Percentiles rank a stretch among this genome's conserved stretches.
Evolutionary conservation across 1,284 basidiomycete genomes (phyloP).

Genomic region (Irpex sp.): DNA sequence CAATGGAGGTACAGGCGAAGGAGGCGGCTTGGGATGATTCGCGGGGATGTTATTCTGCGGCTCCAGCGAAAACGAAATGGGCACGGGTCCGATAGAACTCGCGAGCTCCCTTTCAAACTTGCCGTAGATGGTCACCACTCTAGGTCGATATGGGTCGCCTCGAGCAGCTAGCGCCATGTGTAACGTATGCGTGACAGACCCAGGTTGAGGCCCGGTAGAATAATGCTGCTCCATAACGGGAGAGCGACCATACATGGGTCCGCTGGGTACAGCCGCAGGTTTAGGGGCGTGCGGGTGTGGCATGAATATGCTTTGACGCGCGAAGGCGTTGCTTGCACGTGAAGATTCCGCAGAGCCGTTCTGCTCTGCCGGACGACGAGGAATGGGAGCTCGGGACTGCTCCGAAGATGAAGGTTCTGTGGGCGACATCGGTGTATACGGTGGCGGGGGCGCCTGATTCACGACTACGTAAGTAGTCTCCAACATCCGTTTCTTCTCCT

Average conservation of each 20-base stretch:
- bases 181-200: constrained; percentile 31
- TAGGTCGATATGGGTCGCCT: constrained; percentile 21
- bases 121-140: constrained; percentile 59
- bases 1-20: constrained; percentile 10
- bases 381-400: constrained; percentile 11
- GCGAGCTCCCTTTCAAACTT: constrained; percentile 51
- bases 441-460: constrained; percentile 24
- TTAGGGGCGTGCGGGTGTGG: constrained; percentile 76
- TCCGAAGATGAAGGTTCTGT: constrained; percentile 13
- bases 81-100: constrained; percentile 55
- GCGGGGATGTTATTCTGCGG: constrained; percentile 40
- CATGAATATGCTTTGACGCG: constrained; percentile 47
- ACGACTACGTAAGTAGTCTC: constrained; percentile 20
- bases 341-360: constrained; percentile 4
- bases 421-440: constrained; percentile 21
- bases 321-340: constrained; percentile 13
- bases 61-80: constrained; percentile 60
- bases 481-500: constrained; percentile 19
- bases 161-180: constrained; percentile 23
- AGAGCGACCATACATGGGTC: constrained; percentile 59
- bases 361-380: neutral
- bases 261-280: constrained; percentile 33
- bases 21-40: constrained; percentile 17
- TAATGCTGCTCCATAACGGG: constrained; percentile 6
- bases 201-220: constrained; percentile 18